A percentile compares a stretch with the other conserved stretches of the same genome.
Conservation (phyloP, 345 rosid genomes). For the Eucalyptus coolabah region DNA sequence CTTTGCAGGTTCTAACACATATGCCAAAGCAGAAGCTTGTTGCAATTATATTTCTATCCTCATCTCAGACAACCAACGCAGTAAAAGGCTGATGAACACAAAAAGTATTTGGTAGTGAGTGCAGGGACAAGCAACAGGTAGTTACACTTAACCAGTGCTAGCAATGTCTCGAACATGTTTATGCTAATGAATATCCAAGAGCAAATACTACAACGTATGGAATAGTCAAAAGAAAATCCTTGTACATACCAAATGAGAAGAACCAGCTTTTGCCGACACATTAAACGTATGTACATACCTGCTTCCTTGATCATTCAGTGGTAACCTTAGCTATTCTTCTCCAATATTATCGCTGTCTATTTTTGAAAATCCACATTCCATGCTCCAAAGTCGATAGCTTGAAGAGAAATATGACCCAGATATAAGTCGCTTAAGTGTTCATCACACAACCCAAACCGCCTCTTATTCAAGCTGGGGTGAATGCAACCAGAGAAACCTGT, state of each 20-base stretch:
- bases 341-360: background rate
- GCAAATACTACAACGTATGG: background rate
- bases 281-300: background rate
- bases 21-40: background rate
- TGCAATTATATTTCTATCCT: background rate
- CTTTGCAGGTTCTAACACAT: background rate
- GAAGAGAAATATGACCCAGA: slow-evolving; percentile 67
- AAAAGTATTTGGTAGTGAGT: background rate
- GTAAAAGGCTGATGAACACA: background rate
- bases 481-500: slow-evolving; percentile 79
- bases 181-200: background rate
- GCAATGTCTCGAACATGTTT: background rate
- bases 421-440: slow-evolving; percentile 61
- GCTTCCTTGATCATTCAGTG: background rate
- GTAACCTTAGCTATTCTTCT: background rate
- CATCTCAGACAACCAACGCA: background rate
- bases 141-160: background rate
- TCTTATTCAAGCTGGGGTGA: slow-evolving; percentile 75
- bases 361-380: slow-evolving; percentile 17
- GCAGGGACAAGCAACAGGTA: background rate
- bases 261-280: background rate
- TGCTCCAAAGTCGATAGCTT: slow-evolving; percentile 66
- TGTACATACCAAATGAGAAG: background rate
- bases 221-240: background rate
- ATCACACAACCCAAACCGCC: slow-evolving; percentile 70